Percentiles rank a stretch among this genome's conserved stretches.
These are phyloP conservation scores for Aspergillus affinis DNA, from an alignment of 495 filamentous ascomycete genomes.

Conservation along the genomic window DNA sequence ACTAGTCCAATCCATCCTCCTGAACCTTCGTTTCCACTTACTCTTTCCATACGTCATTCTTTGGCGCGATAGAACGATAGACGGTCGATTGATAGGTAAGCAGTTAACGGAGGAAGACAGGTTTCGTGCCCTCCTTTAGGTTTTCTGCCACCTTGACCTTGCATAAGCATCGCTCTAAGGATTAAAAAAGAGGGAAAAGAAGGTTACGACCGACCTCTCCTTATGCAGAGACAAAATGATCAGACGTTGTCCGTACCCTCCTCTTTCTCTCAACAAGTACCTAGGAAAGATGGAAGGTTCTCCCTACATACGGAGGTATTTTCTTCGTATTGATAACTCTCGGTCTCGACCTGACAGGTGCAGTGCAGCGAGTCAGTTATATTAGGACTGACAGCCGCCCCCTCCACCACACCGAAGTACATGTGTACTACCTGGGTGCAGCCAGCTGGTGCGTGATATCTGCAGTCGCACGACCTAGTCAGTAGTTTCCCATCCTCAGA, in stretches of 20 bases:
- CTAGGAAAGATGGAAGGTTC: too few species aligned
- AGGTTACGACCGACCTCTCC: neutral
- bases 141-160: neutral
- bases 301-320: neutral
- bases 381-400: conserved; percentile 7
- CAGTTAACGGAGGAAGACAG: neutral
- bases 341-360: conserved; percentile 3
- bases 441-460: neutral
- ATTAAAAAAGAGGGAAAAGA: neutral
- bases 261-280: neutral
- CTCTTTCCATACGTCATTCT: neutral
- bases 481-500: neutral
- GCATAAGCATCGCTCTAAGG: neutral
- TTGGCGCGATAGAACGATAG: neutral
- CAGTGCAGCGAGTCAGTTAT: conserved; percentile 8
- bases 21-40: neutral
- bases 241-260: neutral
- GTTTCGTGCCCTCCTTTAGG: neutral
- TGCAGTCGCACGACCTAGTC: conserved; percentile 1
- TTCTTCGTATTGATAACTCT: neutral
- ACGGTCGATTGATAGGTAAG: neutral
- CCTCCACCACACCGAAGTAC: neutral
- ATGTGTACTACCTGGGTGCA: conserved; percentile 1
- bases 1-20: too few species aligned
- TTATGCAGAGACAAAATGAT: too few species aligned